A percentile compares a stretch with the other conserved stretches of the same genome.
Evolutionary conservation across 139 green algal species (phyloP).

Genomic region (Tetraselmis striata): DNA sequence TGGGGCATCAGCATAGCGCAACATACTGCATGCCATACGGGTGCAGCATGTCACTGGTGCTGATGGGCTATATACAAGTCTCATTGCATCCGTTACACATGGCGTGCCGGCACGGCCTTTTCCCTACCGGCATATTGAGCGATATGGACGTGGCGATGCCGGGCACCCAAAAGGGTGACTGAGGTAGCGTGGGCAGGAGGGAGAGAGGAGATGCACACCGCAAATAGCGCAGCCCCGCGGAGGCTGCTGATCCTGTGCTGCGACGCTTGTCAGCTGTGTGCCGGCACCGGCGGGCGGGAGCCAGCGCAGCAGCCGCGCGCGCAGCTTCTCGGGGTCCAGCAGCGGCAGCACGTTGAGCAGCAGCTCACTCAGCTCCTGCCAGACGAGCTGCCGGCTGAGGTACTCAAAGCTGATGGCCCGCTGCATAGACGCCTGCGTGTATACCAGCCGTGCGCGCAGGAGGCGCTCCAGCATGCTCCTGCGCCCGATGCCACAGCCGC

Average conservation of each 20-base stretch:
- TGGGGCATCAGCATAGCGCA: too few species aligned
- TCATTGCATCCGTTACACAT: too few species aligned
- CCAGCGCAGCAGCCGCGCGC: slow-evolving; percentile 10
- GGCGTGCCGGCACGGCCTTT: too few species aligned
- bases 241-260: slow-evolving; percentile 11
- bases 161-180: too few species aligned
- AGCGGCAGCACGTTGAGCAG: slow-evolving; percentile 81
- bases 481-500: too few species aligned
- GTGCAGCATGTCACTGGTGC: slow-evolving; percentile 37
- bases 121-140: too few species aligned
- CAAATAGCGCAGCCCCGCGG: slow-evolving; percentile 43
- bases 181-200: too few species aligned
- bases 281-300: slow-evolving; percentile 25
- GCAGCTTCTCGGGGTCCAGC: slow-evolving; percentile 29
- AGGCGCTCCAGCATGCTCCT: slow-evolving; percentile 73
- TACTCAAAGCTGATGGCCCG: slow-evolving; percentile 86
- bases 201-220: too few species aligned
- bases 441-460: slow-evolving; percentile 66
- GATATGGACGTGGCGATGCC: too few species aligned
- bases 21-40: too few species aligned
- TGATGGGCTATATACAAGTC: too few species aligned
- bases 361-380: slow-evolving; percentile 77
- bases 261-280: too few species aligned
- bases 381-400: slow-evolving; percentile 87
- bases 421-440: slow-evolving; percentile 54